phyloP scores from a whole-genome alignment of 768 basidiomycete species.

The Suillus americanus region DNA sequence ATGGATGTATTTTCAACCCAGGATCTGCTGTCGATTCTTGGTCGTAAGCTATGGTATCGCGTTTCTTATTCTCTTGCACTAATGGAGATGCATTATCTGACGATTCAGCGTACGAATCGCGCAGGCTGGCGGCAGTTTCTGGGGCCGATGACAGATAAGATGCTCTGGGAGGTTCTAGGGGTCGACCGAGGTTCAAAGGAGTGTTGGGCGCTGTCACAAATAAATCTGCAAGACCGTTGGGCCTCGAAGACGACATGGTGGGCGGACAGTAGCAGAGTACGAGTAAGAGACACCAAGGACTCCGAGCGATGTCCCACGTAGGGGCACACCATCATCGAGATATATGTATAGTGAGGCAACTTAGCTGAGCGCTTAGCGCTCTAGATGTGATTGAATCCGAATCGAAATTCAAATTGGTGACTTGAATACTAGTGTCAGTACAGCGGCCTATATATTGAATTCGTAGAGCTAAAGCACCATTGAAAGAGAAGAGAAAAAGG shows the following conservation, averaged over 20 bases:
- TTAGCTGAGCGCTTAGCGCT: too few relatives aligned
- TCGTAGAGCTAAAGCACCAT: too few relatives aligned
- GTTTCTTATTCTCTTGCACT: conserved; percentile 21
- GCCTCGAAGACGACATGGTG: conserved; percentile 17
- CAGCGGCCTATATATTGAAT: too few relatives aligned
- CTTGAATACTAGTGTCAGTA: too few relatives aligned
- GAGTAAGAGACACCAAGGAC: neutral
- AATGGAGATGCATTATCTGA: conserved; percentile 24
- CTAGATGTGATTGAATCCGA: too few relatives aligned
- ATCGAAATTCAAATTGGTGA: too few relatives aligned
- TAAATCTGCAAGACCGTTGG: conserved; percentile 18
- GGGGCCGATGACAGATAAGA: too few relatives aligned
- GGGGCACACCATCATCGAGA: neutral
- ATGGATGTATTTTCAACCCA: conserved; percentile 17
- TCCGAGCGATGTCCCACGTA: neutral
- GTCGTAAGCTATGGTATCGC: conserved; percentile 8
- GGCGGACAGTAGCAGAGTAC: neutral
- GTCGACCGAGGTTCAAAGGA: conserved; percentile 8
- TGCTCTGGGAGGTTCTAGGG: conserved; percentile 6
- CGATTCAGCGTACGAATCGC: conserved; percentile 5
- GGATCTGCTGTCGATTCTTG: conserved; percentile 1
- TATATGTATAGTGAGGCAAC: too few relatives aligned
- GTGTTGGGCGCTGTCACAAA: conserved; percentile 11
- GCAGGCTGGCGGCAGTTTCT: too few relatives aligned
- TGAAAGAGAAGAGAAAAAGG: too few relatives aligned